Base-by-base conservation (phyloP, 1,139 yeast genomes). In the Scheffersomyces lignicola region DNA sequence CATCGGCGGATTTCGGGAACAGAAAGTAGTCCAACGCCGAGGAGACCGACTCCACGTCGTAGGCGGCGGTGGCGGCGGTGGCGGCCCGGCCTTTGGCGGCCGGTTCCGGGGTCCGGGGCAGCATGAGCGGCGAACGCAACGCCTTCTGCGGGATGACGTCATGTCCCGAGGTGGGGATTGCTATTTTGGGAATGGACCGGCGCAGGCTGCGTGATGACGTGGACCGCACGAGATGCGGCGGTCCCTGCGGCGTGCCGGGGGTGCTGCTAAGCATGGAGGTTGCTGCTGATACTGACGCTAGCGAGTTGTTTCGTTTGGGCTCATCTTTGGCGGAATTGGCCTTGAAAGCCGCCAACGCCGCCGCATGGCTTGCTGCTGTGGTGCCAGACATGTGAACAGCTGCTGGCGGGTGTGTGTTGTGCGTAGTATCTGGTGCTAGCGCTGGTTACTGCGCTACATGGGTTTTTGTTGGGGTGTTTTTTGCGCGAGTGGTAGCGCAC, bases 291-390 rank as follows among this genome's bases (percentile, higher is more conserved):
- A 26, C 16, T 15, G 29, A 26, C 9, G 15, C 11, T n/a, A 8
- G 12, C 24, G 32, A 7, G 14, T 24, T 21, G 12, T 37, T 13
- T 6, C 20, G 14, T 14, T 24, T 35, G 24, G 29, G 11, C 35
- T 20, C 21, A 15, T 47, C 49, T 25, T 46, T 44, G 20, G 37
- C 41, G 17, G 42, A 45, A 5, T 40, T 33, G 7, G 55, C 51
- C 31, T 52, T 59, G 37, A 60, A 60, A 2, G 67, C 67, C 3
- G 65, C 65, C 42, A 59, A 39, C 3, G 67, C 67, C n/a, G 67
- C 67, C 2, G 65, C 62, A 30, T 56, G 57, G 37, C 60, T 58
- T 11, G 55, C 58, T 36, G 56, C 54, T 35, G 41, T 40, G 13
- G 27, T 37, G 21, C 21, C 32, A 15, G 32, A 18, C 32, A 29